Evolutionary conservation across 305 asterid species (phyloP).

Genomic region (Fraxinus sp.): DNA sequence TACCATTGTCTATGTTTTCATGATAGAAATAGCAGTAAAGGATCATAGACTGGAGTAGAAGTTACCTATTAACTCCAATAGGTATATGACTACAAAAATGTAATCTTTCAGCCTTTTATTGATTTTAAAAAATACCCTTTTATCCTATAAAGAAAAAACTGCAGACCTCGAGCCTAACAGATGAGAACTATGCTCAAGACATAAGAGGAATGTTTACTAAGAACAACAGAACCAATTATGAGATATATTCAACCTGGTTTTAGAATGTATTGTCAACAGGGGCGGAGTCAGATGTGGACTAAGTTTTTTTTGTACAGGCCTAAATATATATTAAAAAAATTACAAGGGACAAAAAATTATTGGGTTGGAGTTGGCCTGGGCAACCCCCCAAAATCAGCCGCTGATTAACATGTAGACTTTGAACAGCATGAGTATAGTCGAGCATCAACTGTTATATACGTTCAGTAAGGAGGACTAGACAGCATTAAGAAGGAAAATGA

Average conservation of each 20-base stretch:
- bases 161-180: background rate
- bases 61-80: background rate
- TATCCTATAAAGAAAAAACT: background rate
- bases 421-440: background rate
- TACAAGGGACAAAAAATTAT: no score
- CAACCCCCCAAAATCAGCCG: no score
- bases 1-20: background rate
- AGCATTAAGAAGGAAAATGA: background rate
- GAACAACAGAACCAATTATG: background rate
- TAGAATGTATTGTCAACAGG: background rate
- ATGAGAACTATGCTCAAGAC: background rate
- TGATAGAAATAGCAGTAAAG: background rate
- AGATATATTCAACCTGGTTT: background rate
- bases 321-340: no score
- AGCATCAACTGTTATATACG: background rate
- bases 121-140: background rate
- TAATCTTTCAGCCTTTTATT: background rate
- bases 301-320: no score
- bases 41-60: background rate
- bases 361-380: no score
- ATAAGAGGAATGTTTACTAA: background rate
- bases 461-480: background rate
- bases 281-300: background rate
- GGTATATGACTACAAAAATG: background rate
- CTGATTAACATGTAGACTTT: background rate